A percentile compares a stretch with the other conserved stretches of the same genome.
These are phyloP conservation scores for Hanseniaspora guilliermondii DNA, from an alignment of 805 yeast species.

Conservation along the genomic window DNA sequence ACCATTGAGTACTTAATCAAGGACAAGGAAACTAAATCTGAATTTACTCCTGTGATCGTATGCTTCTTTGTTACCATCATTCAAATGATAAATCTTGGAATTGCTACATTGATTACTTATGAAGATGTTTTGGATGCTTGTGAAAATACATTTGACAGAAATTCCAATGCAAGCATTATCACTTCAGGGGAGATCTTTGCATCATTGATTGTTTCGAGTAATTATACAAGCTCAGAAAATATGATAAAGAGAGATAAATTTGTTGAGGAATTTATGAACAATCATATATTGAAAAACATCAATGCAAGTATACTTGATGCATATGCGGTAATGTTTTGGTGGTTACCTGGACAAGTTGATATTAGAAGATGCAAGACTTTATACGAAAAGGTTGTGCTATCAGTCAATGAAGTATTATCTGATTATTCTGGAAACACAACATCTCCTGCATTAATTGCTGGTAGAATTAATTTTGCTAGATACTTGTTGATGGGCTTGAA, in stretches of 20 bases:
- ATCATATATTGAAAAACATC: slow-evolving; percentile 43
- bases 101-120: slow-evolving; percentile 30
- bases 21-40: slow-evolving; percentile 57
- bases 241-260: slow-evolving; percentile 34
- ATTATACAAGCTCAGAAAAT: slow-evolving; percentile 29
- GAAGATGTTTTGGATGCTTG: slow-evolving; percentile 43
- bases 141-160: slow-evolving; percentile 40
- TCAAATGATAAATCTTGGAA: slow-evolving; percentile 26
- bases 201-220: slow-evolving; percentile 46
- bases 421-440: neutral
- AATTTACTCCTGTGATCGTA: slow-evolving; percentile 55
- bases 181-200: slow-evolving; percentile 57
- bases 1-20: slow-evolving; percentile 43
- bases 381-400: slow-evolving; percentile 4
- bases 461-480: slow-evolving; percentile 34
- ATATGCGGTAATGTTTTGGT: slow-evolving; percentile 69
- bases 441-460: slow-evolving; percentile 8
- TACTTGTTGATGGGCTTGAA: slow-evolving; percentile 38
- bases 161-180: slow-evolving; percentile 67
- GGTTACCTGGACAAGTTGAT: slow-evolving; percentile 57
- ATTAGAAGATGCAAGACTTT: slow-evolving; percentile 45
- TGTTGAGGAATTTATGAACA: slow-evolving; percentile 33
- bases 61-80: slow-evolving; percentile 41
- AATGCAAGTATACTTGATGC: slow-evolving; percentile 60
- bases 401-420: neutral